Base-by-base conservation (phyloP, 768 basidiomycete genomes). In the Boletus coccyginus region DNA sequence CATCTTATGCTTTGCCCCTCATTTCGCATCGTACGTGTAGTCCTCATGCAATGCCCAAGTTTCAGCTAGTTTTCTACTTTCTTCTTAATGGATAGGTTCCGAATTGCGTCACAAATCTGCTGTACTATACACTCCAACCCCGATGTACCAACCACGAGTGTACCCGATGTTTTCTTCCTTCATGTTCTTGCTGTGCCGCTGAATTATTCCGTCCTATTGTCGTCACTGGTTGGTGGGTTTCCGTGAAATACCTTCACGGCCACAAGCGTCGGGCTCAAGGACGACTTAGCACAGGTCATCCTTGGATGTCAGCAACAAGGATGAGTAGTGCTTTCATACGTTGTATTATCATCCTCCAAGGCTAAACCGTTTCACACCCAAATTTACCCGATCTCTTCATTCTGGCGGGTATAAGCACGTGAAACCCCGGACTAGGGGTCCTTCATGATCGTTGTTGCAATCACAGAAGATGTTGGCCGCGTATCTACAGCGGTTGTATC, bases 101-200 rank as follows among this genome's bases (percentile, higher is more conserved):
- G n/a, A 42, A 45, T 29, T 42, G 47, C 52, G 46, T 56, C 49
- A 13, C 40, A 19, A 43, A 39, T 27, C 32, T 41, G 13, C 46
- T 65, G 62, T 66, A 67, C 53, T 38, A 49, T 63, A 40, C 44
- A 27, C 53, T 50, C n/a, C 50, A 41, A 32, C 12, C 16, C 16
- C 36, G 36, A 52, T 62, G 56, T 58, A 65, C 39, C 39, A 19
- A 43, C 45, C 24, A 31, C 53, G 43, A 38, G 44, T 57, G 52
- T 50, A 50, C 38, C 19, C n/a, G 45, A 44, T 42, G 29, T 24
- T 44, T 50, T 42, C n/a, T 7, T 40, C 29, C 13, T n/a, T 17
- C 33, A 35, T 35, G 35, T 5, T 27, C 35, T 35, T 35, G 13
- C 14, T 35, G 13, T 14, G 32, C 11, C 3, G 6, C 21, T 14